A percentile compares a stretch with the other conserved stretches of the same genome.
Evolutionary conservation across 2,329 filamentous ascomycete species (phyloP).

Genomic region (Trematosphaeria pertusa): DNA sequence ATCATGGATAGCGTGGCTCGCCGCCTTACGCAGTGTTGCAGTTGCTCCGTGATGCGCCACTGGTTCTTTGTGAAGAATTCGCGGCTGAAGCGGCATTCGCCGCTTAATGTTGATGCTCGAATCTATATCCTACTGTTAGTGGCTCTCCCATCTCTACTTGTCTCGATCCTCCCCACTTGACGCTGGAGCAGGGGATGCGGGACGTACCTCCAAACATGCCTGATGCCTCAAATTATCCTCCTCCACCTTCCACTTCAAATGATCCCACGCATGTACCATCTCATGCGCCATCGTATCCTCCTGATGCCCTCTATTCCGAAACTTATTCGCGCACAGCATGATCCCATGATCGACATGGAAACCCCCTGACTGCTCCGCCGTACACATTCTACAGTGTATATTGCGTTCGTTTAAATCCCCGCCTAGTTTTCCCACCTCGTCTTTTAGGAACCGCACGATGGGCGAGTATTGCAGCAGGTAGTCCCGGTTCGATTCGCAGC

Average conservation of each 20-base stretch:
- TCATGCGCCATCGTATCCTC: conserved; percentile 97
- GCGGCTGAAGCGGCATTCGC: conserved; percentile 88
- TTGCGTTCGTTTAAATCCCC: conserved; percentile 76
- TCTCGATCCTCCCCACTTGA: too few species aligned
- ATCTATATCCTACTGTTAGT: conserved; percentile 67
- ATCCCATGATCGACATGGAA: conserved; percentile 90
- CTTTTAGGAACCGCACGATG: conserved; percentile 82
- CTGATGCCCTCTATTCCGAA: conserved; percentile 78
- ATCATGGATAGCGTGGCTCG: conserved; percentile 82
- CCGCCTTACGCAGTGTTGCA: conserved; percentile 88
- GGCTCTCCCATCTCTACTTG: neutral
- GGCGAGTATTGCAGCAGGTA: conserved; percentile 86
- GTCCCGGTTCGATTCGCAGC: conserved; percentile 81
- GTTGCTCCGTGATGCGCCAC: conserved; percentile 88
- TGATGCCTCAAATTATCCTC: conserved; percentile 84
- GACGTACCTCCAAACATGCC: conserved; percentile 84
- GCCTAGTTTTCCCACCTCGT: conserved; percentile 81
- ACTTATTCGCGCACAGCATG: conserved; percentile 88
- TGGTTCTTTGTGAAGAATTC: conserved; percentile 87
- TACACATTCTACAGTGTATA: conserved; percentile 83
- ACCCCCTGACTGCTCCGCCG: conserved; percentile 75
- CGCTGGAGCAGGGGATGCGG: neutral
- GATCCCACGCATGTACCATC: conserved; percentile 97
- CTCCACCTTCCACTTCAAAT: conserved; percentile 89
- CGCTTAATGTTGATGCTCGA: conserved; percentile 87